Evolutionary conservation across 495 filamentous ascomycete genomes (phyloP).

Genomic region (Penicillium nucicola): DNA sequence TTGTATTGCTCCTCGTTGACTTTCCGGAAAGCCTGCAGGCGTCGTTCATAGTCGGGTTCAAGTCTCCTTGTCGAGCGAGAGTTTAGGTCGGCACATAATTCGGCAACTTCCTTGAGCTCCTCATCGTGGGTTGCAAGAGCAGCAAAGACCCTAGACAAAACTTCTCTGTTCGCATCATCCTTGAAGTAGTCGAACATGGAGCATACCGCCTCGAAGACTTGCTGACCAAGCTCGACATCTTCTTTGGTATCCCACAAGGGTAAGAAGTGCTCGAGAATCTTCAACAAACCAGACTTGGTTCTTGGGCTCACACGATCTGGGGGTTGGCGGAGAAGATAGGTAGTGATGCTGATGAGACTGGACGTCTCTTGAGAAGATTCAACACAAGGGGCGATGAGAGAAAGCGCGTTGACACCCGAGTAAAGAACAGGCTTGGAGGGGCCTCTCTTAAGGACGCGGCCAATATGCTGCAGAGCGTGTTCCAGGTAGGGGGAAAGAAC

Average conservation of each 20-base stretch:
- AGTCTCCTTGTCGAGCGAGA: constrained; percentile 64
- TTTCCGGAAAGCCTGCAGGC: constrained; percentile 69
- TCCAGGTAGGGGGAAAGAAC: constrained; percentile 71
- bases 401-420: constrained; percentile 72
- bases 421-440: constrained; percentile 69
- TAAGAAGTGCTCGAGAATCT: constrained; percentile 71
- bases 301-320: constrained; percentile 73
- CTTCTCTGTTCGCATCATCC: constrained; percentile 68
- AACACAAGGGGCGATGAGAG: constrained; percentile 70
- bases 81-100: constrained; percentile 76
- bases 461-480: constrained; percentile 61
- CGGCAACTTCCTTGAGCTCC: constrained; percentile 59
- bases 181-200: constrained; percentile 85
- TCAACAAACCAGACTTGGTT: constrained; percentile 76
- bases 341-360: constrained; percentile 69
- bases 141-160: constrained; percentile 66
- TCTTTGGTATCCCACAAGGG: constrained; percentile 56
- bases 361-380: constrained; percentile 64
- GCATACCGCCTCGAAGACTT: constrained; percentile 60
- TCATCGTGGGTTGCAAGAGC: constrained; percentile 63
- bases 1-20: constrained; percentile 57
- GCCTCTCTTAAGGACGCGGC: constrained; percentile 69
- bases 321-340: constrained; percentile 81
- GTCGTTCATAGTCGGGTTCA: constrained; percentile 80
- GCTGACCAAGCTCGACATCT: constrained; percentile 39